Evolutionary conservation across 2,329 filamentous ascomycete genomes (phyloP), one percentile per base, ranked within the genome.

Genomic region (Calonectria naviculata): DNA sequence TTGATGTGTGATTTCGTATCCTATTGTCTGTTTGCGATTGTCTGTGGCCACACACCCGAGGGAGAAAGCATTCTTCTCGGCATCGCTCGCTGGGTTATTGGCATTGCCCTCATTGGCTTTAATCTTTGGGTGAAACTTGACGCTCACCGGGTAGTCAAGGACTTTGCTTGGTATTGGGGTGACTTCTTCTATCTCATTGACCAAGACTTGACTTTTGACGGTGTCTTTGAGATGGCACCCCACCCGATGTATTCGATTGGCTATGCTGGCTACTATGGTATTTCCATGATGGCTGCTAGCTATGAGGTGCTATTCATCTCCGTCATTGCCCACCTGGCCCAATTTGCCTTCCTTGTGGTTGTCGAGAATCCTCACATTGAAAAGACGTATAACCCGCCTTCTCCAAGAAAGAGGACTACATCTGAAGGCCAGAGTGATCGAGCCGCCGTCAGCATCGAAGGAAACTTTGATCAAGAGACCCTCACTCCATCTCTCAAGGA

Each of bases 161-260:
- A 99, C 84, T 99, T 95, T 85, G 97, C 97, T 31, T 99, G 97
- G 97, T 99, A 98, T 85, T 99, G 97, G 97, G 97, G 97, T 72
- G 97, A 99, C 84, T 98, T 98, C 85, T 99, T 98, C 88, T 99
- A 95, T 84, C 92, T 99, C 80, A 94, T 99, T 82, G 97, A 99
- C 84, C 95, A 98, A 85, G 95, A 98, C 81, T 88, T 99, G 82
- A 98, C 95, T 61, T 99, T 99, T 83, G 97, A 99, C 81, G 97
- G 97, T 68, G 97, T 99, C 73, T 99, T 98, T 82, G 97, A 99
- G 85, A 97, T 99, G 93, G 97, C 97, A 24, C 97, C 97, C 36
- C 97, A 98, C 82, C 96, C 96, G 74, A 98, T 98, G 96, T 98
- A 98, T 85, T 98, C 95, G 67, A 96, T 98, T 79, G 97, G 97